Evolutionary conservation across 73 alveolate genomes (phyloP), one percentile per base, ranked within the genome.

Genomic region (Durusdinium trenchii): DNA sequence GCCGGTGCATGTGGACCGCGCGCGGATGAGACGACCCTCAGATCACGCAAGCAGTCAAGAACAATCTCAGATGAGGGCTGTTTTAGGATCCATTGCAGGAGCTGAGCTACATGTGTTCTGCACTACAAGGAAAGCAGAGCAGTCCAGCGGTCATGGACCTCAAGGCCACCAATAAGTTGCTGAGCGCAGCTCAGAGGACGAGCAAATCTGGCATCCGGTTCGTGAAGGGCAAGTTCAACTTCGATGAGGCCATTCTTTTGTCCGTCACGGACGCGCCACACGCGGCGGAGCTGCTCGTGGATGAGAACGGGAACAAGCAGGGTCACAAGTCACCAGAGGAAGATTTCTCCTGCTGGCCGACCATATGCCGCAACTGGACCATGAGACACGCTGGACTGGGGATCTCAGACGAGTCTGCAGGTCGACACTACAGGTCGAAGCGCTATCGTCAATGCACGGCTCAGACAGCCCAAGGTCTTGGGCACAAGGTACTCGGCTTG

Each of bases 121-220:
- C 90, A 28, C 69, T 79, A 3, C 94, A 83, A 38, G 51, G 94
- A 3, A 47, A 51, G 71, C 94, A 83, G 75, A 18, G 67, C 47
- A 48, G 14, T 48, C 76, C 94, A 7, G n/a, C 4, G 35, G 94
- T 83, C 50, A 75, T 26, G 40, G 94, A 81, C 36, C 75, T 84
- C 20, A 12, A 3, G n/a, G 12, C 48, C 14, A 36, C 75, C 76
- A 84, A 84, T 75, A 84, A 84, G 76, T 40, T 84, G 54, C 52
- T 84, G 51, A 28, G 38, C 54, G 30, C 94, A 9, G 94, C 78
- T 0, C 94, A 83, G 75, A 83, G 51, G 94, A 83, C 94, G 3
- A 52, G 35, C 71, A 45, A 48, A 51, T 45, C 48, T 3, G 94
- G 94, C 36, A n/a, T 84, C 12, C 14, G 40, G 50, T 82, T 82